phyloP scores from a whole-genome alignment of 441 rosid species.

The Omphalea diandra region DNA sequence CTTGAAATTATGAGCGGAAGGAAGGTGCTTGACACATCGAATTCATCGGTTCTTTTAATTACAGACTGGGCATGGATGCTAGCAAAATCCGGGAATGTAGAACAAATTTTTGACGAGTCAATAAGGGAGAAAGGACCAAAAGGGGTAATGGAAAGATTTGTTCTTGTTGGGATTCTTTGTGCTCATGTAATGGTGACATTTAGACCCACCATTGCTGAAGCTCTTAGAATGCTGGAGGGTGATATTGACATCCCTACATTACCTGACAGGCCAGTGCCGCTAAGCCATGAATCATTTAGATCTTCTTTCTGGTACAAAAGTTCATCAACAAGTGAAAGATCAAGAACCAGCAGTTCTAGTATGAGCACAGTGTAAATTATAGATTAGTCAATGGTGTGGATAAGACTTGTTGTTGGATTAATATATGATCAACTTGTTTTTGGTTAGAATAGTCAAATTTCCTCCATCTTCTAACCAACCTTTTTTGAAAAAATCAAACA shows the following conservation, averaged over 20 bases:
- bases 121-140: constrained; percentile 44
- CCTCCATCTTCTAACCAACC: too few relatives aligned
- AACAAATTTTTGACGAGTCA: constrained; percentile 36
- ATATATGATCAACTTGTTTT: background rate
- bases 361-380: constrained; percentile 5
- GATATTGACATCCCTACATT: constrained; percentile 56
- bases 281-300: constrained; percentile 44
- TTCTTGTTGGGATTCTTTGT: constrained; percentile 56
- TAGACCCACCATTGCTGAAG: constrained; percentile 56
- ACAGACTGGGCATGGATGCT: constrained; percentile 66
- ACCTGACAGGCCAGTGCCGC: constrained; percentile 65
- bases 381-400: too few relatives aligned
- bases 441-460: background rate
- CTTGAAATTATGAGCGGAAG: constrained; percentile 60
- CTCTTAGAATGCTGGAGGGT: constrained; percentile 56
- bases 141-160: constrained; percentile 62
- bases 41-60: constrained; percentile 37
- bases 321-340: constrained; percentile 19
- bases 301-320: constrained; percentile 15
- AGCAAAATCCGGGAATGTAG: constrained; percentile 40
- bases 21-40: constrained; percentile 43
- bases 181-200: constrained; percentile 63
- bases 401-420: background rate
- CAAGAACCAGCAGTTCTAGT: constrained; percentile 21
- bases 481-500: background rate